Evolutionary conservation across 805 yeast genomes (phyloP).

Genomic region (Naumovozyma dairenensis): DNA sequence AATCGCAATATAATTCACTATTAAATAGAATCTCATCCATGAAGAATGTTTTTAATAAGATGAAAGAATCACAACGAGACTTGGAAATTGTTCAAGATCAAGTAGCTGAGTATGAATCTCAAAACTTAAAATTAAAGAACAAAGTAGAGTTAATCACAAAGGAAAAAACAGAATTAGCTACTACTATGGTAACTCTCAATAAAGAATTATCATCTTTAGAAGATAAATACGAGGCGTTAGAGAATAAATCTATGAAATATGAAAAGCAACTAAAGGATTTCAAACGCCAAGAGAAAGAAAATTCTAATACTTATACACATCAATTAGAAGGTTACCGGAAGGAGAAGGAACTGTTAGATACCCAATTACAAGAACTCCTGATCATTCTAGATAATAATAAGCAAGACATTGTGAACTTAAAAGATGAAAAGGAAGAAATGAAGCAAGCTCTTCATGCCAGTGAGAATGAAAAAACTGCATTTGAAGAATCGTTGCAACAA

Average conservation of each 20-base stretch:
- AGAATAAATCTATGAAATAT: constrained; percentile 44
- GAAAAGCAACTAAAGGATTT: constrained; percentile 32
- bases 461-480: constrained; percentile 12
- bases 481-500: constrained; percentile 14
- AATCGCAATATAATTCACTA: constrained; percentile 51
- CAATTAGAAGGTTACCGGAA: constrained; percentile 21
- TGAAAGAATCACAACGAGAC: constrained; percentile 61
- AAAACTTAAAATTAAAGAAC: constrained; percentile 30
- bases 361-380: constrained; percentile 32
- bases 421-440: constrained; percentile 32
- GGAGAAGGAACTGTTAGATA: constrained; percentile 13
- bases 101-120: constrained; percentile 37
- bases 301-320: constrained; percentile 30
- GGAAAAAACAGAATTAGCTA: constrained; percentile 28
- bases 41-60: constrained; percentile 62
- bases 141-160: constrained; percentile 26
- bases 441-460: constrained; percentile 18
- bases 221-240: constrained; percentile 40
- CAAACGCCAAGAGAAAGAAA: constrained; percentile 31
- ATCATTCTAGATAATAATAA: constrained; percentile 30
- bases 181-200: constrained; percentile 30
- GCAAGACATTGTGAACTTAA: constrained; percentile 24
- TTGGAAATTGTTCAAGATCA: constrained; percentile 46
- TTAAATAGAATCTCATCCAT: constrained; percentile 57
- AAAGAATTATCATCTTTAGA: constrained; percentile 39